phyloP scores from a whole-genome alignment of 2,329 filamentous ascomycete genomes.

The Paecilomyces niveus region DNA sequence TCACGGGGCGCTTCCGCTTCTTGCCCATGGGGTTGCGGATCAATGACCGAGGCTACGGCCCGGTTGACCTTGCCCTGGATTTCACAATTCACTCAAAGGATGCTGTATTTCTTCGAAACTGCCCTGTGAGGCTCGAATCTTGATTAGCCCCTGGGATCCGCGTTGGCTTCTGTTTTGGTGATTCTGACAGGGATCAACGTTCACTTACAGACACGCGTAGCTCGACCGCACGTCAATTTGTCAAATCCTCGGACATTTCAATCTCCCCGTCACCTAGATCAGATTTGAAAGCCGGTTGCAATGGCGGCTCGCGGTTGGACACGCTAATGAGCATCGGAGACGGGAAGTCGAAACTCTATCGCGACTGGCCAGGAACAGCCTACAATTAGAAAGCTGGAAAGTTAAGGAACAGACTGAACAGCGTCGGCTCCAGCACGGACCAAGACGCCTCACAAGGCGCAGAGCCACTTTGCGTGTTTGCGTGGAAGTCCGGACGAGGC shows the following conservation, averaged over 20 bases:
- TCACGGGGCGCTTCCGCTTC: constrained; percentile 37
- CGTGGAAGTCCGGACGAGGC: background rate
- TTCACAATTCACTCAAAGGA: background rate
- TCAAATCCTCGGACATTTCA: background rate
- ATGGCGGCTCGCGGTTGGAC: background rate
- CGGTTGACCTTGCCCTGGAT: background rate
- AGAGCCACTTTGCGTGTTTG: background rate
- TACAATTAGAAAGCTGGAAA: background rate
- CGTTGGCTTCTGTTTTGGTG: background rate
- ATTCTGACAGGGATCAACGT: background rate
- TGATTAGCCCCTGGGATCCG: background rate
- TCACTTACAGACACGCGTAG: background rate
- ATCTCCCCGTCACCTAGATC: background rate
- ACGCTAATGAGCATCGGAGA: constrained; percentile 1
- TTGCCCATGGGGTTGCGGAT: constrained; percentile 24
- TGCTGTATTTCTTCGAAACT: background rate
- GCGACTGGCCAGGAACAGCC: background rate
- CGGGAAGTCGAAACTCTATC: background rate
- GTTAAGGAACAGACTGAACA: background rate
- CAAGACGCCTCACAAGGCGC: background rate
- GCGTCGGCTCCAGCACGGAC: background rate
- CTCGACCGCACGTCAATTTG: background rate
- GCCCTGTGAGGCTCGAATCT: background rate
- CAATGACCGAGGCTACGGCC: background rate
- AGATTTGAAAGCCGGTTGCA: background rate